phyloP scores from a whole-genome alignment of 2,329 filamentous ascomycete species.

The Colletotrichum sp. region DNA sequence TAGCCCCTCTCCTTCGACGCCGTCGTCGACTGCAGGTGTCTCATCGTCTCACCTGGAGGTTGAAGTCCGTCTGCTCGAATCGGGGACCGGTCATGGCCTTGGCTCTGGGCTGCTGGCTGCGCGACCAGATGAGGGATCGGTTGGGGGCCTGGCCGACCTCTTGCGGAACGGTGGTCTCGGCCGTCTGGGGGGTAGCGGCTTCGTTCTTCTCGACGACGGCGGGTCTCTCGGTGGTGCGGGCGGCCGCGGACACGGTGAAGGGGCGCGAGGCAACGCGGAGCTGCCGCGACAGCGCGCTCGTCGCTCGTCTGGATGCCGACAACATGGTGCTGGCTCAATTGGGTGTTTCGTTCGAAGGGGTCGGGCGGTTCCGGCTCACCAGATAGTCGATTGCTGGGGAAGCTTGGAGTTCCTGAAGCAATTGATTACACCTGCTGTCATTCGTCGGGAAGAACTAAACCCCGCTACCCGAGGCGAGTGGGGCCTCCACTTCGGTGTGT shows the following conservation, averaged over 20 bases:
- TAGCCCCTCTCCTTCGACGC: neutral
- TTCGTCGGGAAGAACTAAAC: constrained; percentile 18
- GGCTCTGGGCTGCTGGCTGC: constrained; percentile 81
- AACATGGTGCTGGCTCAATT: constrained; percentile 46
- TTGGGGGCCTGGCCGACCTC: constrained; percentile 84
- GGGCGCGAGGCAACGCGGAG: constrained; percentile 49
- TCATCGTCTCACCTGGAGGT: constrained; percentile 74
- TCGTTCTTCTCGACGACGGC: constrained; percentile 42
- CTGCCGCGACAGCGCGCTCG: constrained; percentile 48
- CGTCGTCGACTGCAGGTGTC: neutral
- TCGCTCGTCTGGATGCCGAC: constrained; percentile 44
- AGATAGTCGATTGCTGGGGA: constrained; percentile 4
- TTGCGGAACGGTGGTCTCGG: constrained; percentile 46
- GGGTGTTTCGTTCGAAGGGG: neutral
- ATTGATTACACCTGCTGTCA: constrained; percentile 20
- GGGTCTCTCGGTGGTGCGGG: constrained; percentile 39
- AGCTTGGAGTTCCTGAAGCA: constrained; percentile 19
- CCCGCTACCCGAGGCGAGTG: neutral
- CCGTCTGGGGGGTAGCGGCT: constrained; percentile 47
- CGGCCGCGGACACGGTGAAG: constrained; percentile 49
- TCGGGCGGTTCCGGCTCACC: constrained; percentile 9
- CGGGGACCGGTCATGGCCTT: constrained; percentile 91
- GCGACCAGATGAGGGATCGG: constrained; percentile 79
- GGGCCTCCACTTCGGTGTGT: neutral
- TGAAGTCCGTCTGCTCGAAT: constrained; percentile 97